Evolutionary conservation across 805 yeast genomes (phyloP), one percentile per base, ranked within the genome.

Genomic region (Lipomyces yamanashiensis): DNA sequence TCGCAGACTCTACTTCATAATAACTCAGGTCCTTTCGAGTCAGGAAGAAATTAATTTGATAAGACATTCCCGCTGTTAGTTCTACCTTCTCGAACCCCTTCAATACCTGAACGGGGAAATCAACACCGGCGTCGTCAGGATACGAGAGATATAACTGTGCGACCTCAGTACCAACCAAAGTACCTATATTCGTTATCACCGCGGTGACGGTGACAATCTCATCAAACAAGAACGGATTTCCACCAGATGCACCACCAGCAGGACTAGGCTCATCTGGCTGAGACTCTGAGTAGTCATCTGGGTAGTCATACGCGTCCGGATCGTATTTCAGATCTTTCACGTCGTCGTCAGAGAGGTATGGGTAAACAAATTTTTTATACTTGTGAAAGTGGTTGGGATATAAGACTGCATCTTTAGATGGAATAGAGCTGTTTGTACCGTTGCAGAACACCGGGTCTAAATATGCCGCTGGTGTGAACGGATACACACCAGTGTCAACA

Each of bases 211-310:
- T 72, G 68, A 82, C 82, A 52, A 82, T 73, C 1, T 75, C 75
- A 50, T 84, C 84, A 87, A 87, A 85, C 44, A 85, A 76, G 0
- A 83, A 86, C 6, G 85, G 85, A 71, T 85, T 84, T 0, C 89
- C 88, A 0, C 87, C 88, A 21, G 81, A 66, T 0, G 83, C 84
- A 21, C 88, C 88, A 3, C 79, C 79, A 15, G 75, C 75, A 10
- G 62, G 63, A 15, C 69, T 62, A 15, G 72, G 54, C 17, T 72
- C 69, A 15, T 62, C 62, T 43, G 58, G 68, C 23, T 74, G 79
- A 21, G 70, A 72, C 19, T 73, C 74, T 0, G 76, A 67, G 69
- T 78, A 79, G 0, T 77, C 77, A 19, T 70, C 74, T 2, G 82
- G 81, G 59, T 78, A 79, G 48, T 73, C 73, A 54, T 73, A 78